Base-by-base conservation (phyloP, 805 yeast genomes). In the Wickerhamomyces chambardii region DNA sequence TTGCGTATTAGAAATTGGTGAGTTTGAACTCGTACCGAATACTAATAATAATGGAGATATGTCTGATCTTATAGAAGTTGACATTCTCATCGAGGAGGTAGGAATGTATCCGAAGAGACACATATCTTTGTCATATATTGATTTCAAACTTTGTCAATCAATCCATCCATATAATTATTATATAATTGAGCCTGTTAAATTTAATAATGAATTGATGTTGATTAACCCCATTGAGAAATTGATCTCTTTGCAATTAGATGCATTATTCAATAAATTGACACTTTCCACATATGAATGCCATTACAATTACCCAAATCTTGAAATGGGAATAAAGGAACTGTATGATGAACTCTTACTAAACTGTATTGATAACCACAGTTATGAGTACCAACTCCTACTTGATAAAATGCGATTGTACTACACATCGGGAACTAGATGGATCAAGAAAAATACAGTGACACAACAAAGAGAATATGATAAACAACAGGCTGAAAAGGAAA, bases 41-140 rank as follows among this genome's bases (percentile, higher is more conserved):
- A 5, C 26, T 33, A 12, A 6, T 19, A 19, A 19, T 6, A 19
- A 19, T 8, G 6, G 22, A 8, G 22, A 19, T 19, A 19, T 32
- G 31, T 15, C 36, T 6, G 36, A 30, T 2, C 42, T 61, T n/a
- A 40, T 51, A 6, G 56, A 56, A 36, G 57, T 71, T 10, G 65
- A 66, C 29, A 50, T 74, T 26, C 51, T 59, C 1, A 65, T 76
- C 67, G 80, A 74, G 41, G 84, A 77, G 42, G 62, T 69, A 4
- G 82, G 82, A 0, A 48, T 69, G 17, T 68, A 65, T 40, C 42
- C 70, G 17, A 78, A 76, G 48, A 61, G 71, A 0, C 76, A 78
- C 3, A 65, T 75, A 38, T 52, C 65, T 26, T 60, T 70, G 6
- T 60, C 50, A 30, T 69, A 64, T 45, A 53, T 70, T 28, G 74